Percentiles rank a stretch among this genome's conserved stretches.
Evolutionary conservation across 352 stramenopile species (phyloP).

Genomic region (Phytopythium aichiense): DNA sequence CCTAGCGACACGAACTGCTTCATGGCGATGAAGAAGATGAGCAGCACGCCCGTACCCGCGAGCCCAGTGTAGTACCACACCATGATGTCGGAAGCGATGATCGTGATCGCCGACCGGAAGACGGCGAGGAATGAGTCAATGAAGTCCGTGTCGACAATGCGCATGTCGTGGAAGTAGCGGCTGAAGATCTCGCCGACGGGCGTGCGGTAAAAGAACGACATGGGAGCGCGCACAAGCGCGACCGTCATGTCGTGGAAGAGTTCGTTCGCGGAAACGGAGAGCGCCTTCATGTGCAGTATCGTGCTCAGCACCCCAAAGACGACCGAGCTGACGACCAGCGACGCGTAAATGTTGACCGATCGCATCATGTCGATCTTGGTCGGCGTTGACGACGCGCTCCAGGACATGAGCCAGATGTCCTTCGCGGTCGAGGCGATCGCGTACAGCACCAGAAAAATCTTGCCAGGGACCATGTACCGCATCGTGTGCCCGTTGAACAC

Average conservation of each 20-base stretch:
- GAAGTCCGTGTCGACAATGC: conserved; percentile 24
- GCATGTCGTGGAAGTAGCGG: conserved; percentile 38
- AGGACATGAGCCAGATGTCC: conserved; percentile 35
- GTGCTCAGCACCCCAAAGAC: conserved; percentile 28
- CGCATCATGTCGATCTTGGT: conserved; percentile 14
- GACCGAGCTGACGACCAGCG: conserved; percentile 30
- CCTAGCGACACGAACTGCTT: conserved; percentile 31
- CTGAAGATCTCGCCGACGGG: conserved; percentile 45
- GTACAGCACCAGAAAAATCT: conserved; percentile 30
- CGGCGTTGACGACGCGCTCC: conserved; percentile 19
- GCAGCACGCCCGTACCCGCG: conserved; percentile 21
- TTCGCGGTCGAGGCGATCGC: conserved; percentile 22
- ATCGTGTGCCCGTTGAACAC: conserved; percentile 14
- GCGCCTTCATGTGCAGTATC: conserved; percentile 27
- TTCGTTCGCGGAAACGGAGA: conserved; percentile 25
- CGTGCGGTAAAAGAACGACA: conserved; percentile 42
- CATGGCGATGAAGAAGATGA: conserved; percentile 32
- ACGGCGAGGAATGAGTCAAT: conserved; percentile 24
- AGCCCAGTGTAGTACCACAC: conserved; percentile 33
- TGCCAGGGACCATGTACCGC: conserved; percentile 17
- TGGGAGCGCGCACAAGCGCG: conserved; percentile 31
- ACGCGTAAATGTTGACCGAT: conserved; percentile 26
- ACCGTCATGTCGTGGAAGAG: conserved; percentile 46
- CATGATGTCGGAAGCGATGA: conserved; percentile 24
- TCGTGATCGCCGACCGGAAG: conserved; percentile 24